These are phyloP conservation scores for Bathelium albidoporum DNA, from an alignment of 495 filamentous ascomycete genomes.

Conservation along the genomic window DNA sequence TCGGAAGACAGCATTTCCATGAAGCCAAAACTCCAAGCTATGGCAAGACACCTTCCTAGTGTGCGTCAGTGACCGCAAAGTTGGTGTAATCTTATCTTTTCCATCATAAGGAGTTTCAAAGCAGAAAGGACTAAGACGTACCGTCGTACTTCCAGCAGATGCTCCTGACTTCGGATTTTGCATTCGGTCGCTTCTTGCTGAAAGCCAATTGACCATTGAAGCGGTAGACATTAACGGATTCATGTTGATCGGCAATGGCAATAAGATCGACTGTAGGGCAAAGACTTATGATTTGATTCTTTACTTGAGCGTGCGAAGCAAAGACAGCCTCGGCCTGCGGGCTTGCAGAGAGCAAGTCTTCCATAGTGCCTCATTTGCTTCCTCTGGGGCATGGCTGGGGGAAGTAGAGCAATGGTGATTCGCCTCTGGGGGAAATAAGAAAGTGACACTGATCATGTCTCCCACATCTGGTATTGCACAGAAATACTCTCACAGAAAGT, in stretches of 20 bases:
- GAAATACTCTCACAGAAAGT: too few relatives aligned
- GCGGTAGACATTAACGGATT: slow-evolving; percentile 47
- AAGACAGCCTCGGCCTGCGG: background rate
- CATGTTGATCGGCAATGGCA: background rate
- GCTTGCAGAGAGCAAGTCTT: background rate
- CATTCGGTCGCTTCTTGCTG: slow-evolving; percentile 42
- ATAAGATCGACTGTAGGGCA: background rate
- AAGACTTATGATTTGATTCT: background rate
- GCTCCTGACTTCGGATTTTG: slow-evolving; percentile 33
- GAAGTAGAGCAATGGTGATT: background rate
- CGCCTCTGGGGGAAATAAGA: background rate
- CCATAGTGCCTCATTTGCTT: background rate
- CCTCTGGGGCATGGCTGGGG: background rate
- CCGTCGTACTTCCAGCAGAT: slow-evolving; percentile 75
- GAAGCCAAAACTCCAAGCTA: slow-evolving; percentile 62
- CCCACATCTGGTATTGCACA: too few relatives aligned
- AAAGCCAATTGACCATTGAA: slow-evolving; percentile 62
- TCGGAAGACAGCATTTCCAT: slow-evolving; percentile 64
- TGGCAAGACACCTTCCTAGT: slow-evolving; percentile 63
- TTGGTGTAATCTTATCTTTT: too few relatives aligned
- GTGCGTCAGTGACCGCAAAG: background rate
- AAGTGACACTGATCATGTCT: background rate
- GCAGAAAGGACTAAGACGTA: slow-evolving; percentile 22
- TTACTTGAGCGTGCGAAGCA: background rate
- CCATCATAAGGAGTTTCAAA: too few relatives aligned